Percentiles rank a stretch among this genome's conserved stretches.
Conservation (phyloP, 345 rosid species). For the Hibiscus mutabilis region DNA sequence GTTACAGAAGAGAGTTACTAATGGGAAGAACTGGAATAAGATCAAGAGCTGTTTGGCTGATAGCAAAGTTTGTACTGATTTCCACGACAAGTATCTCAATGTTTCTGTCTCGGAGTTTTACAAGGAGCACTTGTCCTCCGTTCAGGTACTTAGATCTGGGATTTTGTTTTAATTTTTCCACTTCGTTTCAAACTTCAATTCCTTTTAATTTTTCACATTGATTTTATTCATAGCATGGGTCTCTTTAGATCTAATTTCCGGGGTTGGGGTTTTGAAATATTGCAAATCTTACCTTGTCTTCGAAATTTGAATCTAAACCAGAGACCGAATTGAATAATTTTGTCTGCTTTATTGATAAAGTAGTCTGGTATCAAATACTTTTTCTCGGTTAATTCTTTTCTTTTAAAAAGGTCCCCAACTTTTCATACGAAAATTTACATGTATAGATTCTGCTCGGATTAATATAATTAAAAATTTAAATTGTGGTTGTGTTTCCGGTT, state of each 20-base stretch:
- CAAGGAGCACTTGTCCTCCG: neutral
- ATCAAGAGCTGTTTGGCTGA: neutral
- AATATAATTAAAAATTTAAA: too few species aligned
- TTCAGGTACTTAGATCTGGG: neutral
- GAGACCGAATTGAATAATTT: too few species aligned
- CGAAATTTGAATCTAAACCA: too few species aligned
- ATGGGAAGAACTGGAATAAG: neutral
- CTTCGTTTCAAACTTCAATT: too few species aligned
- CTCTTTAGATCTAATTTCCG: too few species aligned
- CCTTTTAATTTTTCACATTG: too few species aligned
- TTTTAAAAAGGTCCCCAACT: neutral
- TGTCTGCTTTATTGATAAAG: neutral
- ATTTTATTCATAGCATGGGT: too few species aligned
- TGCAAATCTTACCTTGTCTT: too few species aligned
- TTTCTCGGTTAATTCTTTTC: neutral
- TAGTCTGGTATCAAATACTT: neutral
- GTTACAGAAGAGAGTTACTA: neutral
- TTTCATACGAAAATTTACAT: neutral
- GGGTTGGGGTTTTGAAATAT: too few species aligned
- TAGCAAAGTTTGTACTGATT: neutral
- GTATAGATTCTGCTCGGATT: too few species aligned
- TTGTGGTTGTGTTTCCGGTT: too few species aligned
- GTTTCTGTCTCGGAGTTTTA: neutral
- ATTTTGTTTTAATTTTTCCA: too few species aligned
- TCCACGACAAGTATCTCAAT: neutral